These are phyloP conservation scores for Penicillium sp. DNA, from an alignment of 2,329 filamentous ascomycete species.

Conservation along the genomic window DNA sequence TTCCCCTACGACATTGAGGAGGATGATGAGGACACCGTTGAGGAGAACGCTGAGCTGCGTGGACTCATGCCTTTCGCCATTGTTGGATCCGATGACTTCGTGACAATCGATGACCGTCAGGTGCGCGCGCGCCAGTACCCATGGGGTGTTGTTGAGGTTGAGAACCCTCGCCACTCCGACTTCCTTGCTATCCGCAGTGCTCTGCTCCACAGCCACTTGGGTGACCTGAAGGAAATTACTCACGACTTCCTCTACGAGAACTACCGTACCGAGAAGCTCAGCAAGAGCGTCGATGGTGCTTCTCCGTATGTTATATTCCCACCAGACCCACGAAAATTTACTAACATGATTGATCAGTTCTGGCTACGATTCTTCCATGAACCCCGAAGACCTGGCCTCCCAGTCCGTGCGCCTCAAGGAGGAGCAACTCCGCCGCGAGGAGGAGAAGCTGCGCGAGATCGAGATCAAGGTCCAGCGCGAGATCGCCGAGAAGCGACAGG, in stretches of 20 bases:
- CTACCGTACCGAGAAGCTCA: slow-evolving; percentile 99
- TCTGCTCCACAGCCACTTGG: slow-evolving; percentile 94
- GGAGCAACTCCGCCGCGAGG: slow-evolving; percentile 96
- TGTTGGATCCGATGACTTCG: slow-evolving; percentile 91
- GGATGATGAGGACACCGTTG: slow-evolving; percentile 98
- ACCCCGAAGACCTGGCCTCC: slow-evolving; percentile 93
- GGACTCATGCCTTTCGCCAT: slow-evolving; percentile 99
- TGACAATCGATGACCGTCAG: slow-evolving; percentile 90
- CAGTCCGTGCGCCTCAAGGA: slow-evolving; percentile 99
- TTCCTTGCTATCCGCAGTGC: slow-evolving; percentile 97
- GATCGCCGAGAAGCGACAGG: slow-evolving; percentile 99
- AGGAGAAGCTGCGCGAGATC: slow-evolving; percentile 99
- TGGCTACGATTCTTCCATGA: slow-evolving; percentile 79
- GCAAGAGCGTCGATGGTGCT: slow-evolving; percentile 95
- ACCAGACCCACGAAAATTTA: slow-evolving; percentile 15
- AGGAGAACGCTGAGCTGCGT: slow-evolving; percentile 96
- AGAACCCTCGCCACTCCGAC: slow-evolving; percentile 98
- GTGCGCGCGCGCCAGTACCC: slow-evolving; percentile 96
- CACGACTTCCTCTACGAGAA: slow-evolving; percentile 99
- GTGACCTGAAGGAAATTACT: slow-evolving; percentile 98
- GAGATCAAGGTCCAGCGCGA: slow-evolving; percentile 99
- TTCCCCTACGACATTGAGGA: slow-evolving; percentile 99
- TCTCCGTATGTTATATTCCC: slow-evolving; percentile 69
- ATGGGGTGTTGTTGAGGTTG: slow-evolving; percentile 98
- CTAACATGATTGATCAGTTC: slow-evolving; percentile 43